Percentiles rank a stretch among this genome's conserved stretches.
Conservation (phyloP, 2,329 filamentous ascomycete species). For the Penicillium brasilianum region DNA sequence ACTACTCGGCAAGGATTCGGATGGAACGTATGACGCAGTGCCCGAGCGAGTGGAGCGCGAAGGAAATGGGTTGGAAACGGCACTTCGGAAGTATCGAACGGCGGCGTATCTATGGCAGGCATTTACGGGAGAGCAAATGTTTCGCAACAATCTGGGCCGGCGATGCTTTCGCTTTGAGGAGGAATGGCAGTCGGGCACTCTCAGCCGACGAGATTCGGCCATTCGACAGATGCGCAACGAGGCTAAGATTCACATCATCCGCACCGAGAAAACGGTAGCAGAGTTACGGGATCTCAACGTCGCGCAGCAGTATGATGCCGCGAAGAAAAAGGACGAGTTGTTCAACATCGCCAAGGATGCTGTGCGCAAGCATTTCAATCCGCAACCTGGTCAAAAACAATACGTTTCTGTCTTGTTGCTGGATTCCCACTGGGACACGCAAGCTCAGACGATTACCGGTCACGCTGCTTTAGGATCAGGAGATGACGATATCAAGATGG, state of each 20-base stretch:
- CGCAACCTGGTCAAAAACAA: conserved; percentile 76
- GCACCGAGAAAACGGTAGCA: conserved; percentile 79
- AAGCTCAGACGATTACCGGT: conserved; percentile 71
- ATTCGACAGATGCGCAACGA: conserved; percentile 81
- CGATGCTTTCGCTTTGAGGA: conserved; percentile 91
- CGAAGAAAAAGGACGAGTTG: conserved; percentile 72
- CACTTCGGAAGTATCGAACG: conserved; percentile 90
- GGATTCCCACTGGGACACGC: conserved; percentile 85
- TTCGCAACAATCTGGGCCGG: conserved; percentile 81
- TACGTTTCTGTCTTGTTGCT: conserved; percentile 87
- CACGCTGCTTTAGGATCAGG: conserved; percentile 83
- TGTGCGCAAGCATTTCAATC: conserved; percentile 76
- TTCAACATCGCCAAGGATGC: conserved; percentile 79
- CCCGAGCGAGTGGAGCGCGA: conserved; percentile 77
- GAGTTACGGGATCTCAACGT: conserved; percentile 79
- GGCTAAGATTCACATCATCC: conserved; percentile 85
- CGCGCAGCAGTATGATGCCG: conserved; percentile 76
- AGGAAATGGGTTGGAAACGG: conserved; percentile 79
- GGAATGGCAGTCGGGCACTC: conserved; percentile 85
- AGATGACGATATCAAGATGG: conserved; percentile 75
- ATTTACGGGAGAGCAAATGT: conserved; percentile 97
- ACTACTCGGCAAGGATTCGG: conserved; percentile 84
- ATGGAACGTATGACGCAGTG: conserved; percentile 80
- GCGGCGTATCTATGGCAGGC: conserved; percentile 96
- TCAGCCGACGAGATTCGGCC: conserved; percentile 75